A percentile compares a stretch with the other conserved stretches of the same genome.
phyloP scores from a whole-genome alignment of 164 flowering plant genomes.

The Malania oleifera region DNA sequence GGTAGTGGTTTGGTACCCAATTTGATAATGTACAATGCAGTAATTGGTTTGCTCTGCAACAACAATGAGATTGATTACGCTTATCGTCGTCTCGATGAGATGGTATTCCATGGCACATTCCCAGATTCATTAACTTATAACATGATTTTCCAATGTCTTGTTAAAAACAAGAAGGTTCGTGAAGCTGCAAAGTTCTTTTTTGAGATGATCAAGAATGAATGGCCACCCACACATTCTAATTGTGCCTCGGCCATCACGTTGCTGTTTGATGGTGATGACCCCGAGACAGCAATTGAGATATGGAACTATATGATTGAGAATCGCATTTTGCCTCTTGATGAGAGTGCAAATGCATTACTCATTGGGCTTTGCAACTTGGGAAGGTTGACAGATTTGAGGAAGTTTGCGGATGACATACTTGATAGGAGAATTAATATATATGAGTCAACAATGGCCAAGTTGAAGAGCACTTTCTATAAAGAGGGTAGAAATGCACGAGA shows the following conservation, averaged over 20 bases:
- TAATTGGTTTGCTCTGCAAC: slow-evolving; percentile 56
- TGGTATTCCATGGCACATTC: slow-evolving; percentile 67
- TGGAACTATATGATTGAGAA: slow-evolving; percentile 62
- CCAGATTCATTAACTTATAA: slow-evolving; percentile 67
- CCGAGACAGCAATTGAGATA: slow-evolving; percentile 56
- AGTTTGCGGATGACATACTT: slow-evolving; percentile 49
- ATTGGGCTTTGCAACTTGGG: slow-evolving; percentile 45
- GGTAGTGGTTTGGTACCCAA: slow-evolving; percentile 57
- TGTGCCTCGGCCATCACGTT: slow-evolving; percentile 52
- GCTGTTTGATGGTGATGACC: slow-evolving; percentile 61
- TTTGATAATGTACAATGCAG: slow-evolving; percentile 57
- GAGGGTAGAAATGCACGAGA: slow-evolving; percentile 47
- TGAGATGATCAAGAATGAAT: slow-evolving; percentile 76
- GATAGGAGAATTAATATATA: slow-evolving; percentile 39
- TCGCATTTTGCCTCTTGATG: slow-evolving; percentile 40
- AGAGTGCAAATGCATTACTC: slow-evolving; percentile 55
- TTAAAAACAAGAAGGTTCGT: slow-evolving; percentile 54
- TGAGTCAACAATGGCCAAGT: slow-evolving; percentile 60
- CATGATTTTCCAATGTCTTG: slow-evolving; percentile 59
- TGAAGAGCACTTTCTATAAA: slow-evolving; percentile 45
- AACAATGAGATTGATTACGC: slow-evolving; percentile 41
- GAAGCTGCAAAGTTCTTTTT: slow-evolving; percentile 44
- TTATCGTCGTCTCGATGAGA: slow-evolving; percentile 51
- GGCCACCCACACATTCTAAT: slow-evolving; percentile 47
- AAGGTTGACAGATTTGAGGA: slow-evolving; percentile 48